Base-by-base conservation (phyloP, 331 rosid genomes). In the Rhamnella rubrinervis region DNA sequence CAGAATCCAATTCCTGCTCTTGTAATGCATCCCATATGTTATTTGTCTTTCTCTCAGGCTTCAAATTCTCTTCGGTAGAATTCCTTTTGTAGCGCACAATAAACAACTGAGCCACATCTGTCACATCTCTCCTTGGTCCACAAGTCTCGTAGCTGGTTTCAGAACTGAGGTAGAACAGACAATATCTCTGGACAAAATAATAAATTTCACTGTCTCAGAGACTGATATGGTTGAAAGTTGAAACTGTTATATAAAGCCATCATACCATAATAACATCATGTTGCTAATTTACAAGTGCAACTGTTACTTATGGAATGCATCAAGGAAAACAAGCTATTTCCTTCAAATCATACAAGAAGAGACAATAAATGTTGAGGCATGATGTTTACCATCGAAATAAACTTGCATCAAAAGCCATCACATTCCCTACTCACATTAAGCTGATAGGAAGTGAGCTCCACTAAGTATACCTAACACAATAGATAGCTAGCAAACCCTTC, bases 1-100 rank as follows among this genome's bases (percentile, higher is more conserved):
- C 91, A 65, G 75, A 89, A 80, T 91, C 97, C 51, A 78, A 39
- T 40, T 91, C 98, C 59, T 76, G 76, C 5, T 79, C 85, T 51
- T 86, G 73, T 25, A 78, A 59, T 10, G 87, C 49, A 71, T 84
- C 93, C 90, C 91, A 87, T 61, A 77, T 31, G 76, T 67, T 72
- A 58, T 66, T 87, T 13, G 80, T 57, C 77, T 65, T 82, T 67
- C 53, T 78, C 70, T 88, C 64, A n/a, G 77, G 67, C 77, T 83
- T 79, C 23, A 55, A 65, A 68, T 85, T 73, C 51, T 69, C 80
- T 70, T 79, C 81, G 16, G 86, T 85, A 44, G 67, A 72, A 80
- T 91, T 89, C 75, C 95, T 87, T 72, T 87, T 78, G 84, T 82
- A 91, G 15, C 97, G 98, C 57, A 91, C 77, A 64, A 91, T 72